phyloP scores from a whole-genome alignment of 768 basidiomycete genomes.

The Amanita subjunquillea region DNA sequence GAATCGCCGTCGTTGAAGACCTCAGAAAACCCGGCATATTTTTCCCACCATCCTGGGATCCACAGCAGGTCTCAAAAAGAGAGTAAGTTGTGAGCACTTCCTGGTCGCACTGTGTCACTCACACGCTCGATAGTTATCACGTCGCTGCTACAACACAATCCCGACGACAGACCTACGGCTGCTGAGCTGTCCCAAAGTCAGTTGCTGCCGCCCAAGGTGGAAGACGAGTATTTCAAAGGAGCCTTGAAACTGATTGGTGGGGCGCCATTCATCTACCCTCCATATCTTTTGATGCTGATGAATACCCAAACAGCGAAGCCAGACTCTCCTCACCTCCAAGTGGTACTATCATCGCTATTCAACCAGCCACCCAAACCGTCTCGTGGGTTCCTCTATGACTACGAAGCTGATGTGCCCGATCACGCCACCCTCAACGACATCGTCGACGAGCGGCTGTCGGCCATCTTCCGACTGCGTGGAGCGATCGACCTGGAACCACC shows the following conservation, averaged over 20 bases:
- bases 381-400: constrained; percentile 67
- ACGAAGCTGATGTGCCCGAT: constrained; percentile 56
- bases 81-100: constrained; percentile 35
- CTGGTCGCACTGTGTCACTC: background rate
- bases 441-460: constrained; percentile 65
- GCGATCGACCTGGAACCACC: constrained; percentile 84
- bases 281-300: background rate
- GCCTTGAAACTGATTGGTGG: constrained; percentile 67
- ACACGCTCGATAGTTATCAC: constrained; percentile 50
- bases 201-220: constrained; percentile 64
- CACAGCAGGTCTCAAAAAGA: constrained; percentile 50
- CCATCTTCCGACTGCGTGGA: constrained; percentile 82
- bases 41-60: constrained; percentile 73
- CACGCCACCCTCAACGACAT: constrained; percentile 62
- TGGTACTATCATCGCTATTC: constrained; percentile 72
- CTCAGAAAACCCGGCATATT: constrained; percentile 61
- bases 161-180: constrained; percentile 67
- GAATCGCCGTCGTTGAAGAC: constrained; percentile 74
- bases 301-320: constrained; percentile 44
- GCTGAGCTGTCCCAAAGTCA: constrained; percentile 75
- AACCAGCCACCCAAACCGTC: constrained; percentile 55
- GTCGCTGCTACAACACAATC: constrained; percentile 75
- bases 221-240: constrained; percentile 81
- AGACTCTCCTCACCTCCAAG: constrained; percentile 73
- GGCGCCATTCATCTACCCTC: constrained; percentile 12